Evolutionary conservation across 2,329 filamentous ascomycete genomes (phyloP), one percentile per base, ranked within the genome.

Genomic region (Paradendryphiella salina): DNA sequence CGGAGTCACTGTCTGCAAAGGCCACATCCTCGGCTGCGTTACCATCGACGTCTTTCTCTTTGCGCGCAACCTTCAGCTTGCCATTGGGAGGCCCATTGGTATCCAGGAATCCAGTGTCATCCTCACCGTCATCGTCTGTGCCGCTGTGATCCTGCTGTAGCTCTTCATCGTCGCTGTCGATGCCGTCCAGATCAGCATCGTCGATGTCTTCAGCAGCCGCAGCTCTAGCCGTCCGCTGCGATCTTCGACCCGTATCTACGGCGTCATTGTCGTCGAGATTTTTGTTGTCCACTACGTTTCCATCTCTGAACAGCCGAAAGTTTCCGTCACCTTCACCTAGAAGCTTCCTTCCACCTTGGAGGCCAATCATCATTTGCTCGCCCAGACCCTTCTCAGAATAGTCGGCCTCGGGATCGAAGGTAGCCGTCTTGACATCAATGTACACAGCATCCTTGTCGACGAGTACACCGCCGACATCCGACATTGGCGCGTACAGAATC

Each of bases 371-470:
- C 73, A 99, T 84, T 73, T 96, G 91, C 72, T 99, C 94, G 33
- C 94, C 94, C 46, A 97, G 81, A n/a, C 94, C 94, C 37, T 90
- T 85, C 62, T 96, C 89, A 23, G 82, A 82, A 31, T 84, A 76
- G 4, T 81, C 82, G 1, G 76, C 82, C 9, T 89, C 85, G 2
- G 75, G 74, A 55, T 85, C 78, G 59, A 99, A 96, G 3, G 84
- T 95, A 21, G 81, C 78, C 11, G 82, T 84, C 69, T 86, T 87
- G 35, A 88, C 76, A 65, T 88, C 84, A 56, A 88, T 96, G 77
- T 96, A 99, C 31, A 99, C 92, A 6, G 93, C 92, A 74, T 99
- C 94, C 54, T 96, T 96, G 61, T 99, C 94, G 43, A 99, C 93
- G 69, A 97, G 86, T 10, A 99, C 84, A 65, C 94, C 94, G 59